Evolutionary conservation across 257 asterid species (phyloP), one percentile per base, ranked within the genome.

Genomic region (Solanum habrochaites): DNA sequence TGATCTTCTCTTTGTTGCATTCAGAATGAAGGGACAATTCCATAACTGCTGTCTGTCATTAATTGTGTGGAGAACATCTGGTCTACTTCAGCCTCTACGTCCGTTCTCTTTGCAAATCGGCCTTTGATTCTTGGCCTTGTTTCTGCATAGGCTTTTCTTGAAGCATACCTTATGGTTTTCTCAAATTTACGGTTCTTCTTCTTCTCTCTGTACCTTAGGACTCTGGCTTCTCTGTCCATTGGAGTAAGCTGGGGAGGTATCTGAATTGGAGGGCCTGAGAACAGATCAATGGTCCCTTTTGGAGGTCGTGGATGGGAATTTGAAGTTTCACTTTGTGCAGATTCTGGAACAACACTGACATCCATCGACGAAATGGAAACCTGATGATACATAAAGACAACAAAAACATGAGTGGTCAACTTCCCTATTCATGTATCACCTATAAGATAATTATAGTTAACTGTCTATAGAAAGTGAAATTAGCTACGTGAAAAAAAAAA

Each of bases 101-200:
- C 93, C n/a, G 92, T 90, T 86, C 96, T 87, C 52, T 96, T 96
- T 0, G 96, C 98, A 64, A 96, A 96, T 8, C 98, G 93, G 5
- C 98, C 98, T 91, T 94, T 96, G 71, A 96, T 88, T 86, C 98
- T 91, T 10, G 98, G 98, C 85, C 98, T 90, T 1, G 93, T 94
- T 66, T 96, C 98, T 20, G 98, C 98, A 43, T 96, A 96, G 8
- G 98, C 98, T 89, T 96, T 96, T 86, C 98, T 87, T 7, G 98
- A 94, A 1, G 98, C 98, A 31, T 96, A 96, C 86, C 98, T 78
- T 8, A 96, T 96, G 18, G 98, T 94, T 91, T 94, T 96, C 89
- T 95, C 99, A 70, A 96, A 96, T 83, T 90, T 96, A 37, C 99
- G 89, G 8, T 87, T 91, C 91, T 94, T 96, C 91, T 96, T 96